phyloP scores from a whole-genome alignment of 1,139 yeast species.

The Hansenula sp. region DNA sequence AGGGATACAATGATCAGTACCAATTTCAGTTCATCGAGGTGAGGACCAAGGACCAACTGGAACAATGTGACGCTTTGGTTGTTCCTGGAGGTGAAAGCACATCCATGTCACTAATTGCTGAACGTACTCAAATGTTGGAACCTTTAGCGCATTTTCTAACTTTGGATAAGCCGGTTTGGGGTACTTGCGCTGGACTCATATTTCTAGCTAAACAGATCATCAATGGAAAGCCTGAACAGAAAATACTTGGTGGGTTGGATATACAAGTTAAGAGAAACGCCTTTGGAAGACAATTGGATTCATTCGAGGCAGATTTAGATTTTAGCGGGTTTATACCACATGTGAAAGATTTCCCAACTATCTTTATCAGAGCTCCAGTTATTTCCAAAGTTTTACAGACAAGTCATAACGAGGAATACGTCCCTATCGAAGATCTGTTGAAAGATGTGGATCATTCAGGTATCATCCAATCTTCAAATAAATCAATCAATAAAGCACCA shows the following conservation, averaged over 20 bases:
- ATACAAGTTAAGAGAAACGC: slow-evolving; percentile 69
- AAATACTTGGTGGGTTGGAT: slow-evolving; percentile 61
- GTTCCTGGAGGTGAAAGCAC: slow-evolving; percentile 87
- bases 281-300: slow-evolving; percentile 74
- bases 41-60: slow-evolving; percentile 47
- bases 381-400: slow-evolving; percentile 37
- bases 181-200: slow-evolving; percentile 84
- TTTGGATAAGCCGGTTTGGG: slow-evolving; percentile 64
- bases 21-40: slow-evolving; percentile 43
- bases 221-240: slow-evolving; percentile 57
- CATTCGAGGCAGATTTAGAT: slow-evolving; percentile 51
- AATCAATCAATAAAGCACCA: slow-evolving; percentile 27
- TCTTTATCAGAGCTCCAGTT: slow-evolving; percentile 79
- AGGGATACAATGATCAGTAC: slow-evolving; percentile 10
- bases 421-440: background rate
- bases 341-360: slow-evolving; percentile 46
- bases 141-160: slow-evolving; percentile 53
- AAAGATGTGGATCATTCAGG: background rate
- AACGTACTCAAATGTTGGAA: slow-evolving; percentile 54
- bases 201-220: slow-evolving; percentile 55
- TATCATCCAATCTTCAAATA: slow-evolving; percentile 27
- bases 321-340: slow-evolving; percentile 41
- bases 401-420: background rate
- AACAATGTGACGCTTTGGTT: slow-evolving; percentile 54
- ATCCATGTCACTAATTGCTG: slow-evolving; percentile 68